Evolutionary conservation across 2,329 filamentous ascomycete species (phyloP), one percentile per base, ranked within the genome.

Genomic region (Blumeria hordei): DNA sequence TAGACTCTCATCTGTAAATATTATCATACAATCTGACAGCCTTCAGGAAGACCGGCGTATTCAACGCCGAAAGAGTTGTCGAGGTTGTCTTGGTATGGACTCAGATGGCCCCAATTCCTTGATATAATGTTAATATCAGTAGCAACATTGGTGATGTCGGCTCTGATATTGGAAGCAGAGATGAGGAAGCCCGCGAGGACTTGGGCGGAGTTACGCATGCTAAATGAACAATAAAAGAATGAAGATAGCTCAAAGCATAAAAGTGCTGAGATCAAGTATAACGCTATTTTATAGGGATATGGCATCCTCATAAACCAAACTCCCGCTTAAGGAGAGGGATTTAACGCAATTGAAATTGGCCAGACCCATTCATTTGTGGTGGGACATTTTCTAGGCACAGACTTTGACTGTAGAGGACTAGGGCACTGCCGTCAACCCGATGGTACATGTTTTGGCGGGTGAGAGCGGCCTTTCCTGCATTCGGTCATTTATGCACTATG

Each of bases 11-110:
- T 28, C 4, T 28, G 21, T 28, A 28, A 28, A 28, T 2, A 28
- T 28, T 4, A 52, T 45, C 56, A 55, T 55, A 60, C 71, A 55
- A 77, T 65, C 62, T 76, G 73, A 64, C 75, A 78, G n/a, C 72
- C 73, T 50, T 69, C 65, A 0, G 75, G 75, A 7, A 73, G 62
- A 4, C 71, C 71, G 34, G 71, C 67, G 55, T 71, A 65, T 3
- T 67, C 57, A 12, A 77, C 69, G 35, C 73, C 74, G 58, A 74
- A 75, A 54, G 64, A 61, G 54, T 66, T 58, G 16, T 69, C 69
- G 2, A 65, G 59, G 55, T 74, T 74, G 61, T 74, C 71, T 8
- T 57, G 59, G 59, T 74, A 75, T 1, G 69, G 65, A 11, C 69
- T 68, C 37, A 75, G 63, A 59, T 74, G 68, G 59, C 72, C 72